phyloP scores from a whole-genome alignment of 257 asterid genomes.

The Penstemon barbatus region DNA sequence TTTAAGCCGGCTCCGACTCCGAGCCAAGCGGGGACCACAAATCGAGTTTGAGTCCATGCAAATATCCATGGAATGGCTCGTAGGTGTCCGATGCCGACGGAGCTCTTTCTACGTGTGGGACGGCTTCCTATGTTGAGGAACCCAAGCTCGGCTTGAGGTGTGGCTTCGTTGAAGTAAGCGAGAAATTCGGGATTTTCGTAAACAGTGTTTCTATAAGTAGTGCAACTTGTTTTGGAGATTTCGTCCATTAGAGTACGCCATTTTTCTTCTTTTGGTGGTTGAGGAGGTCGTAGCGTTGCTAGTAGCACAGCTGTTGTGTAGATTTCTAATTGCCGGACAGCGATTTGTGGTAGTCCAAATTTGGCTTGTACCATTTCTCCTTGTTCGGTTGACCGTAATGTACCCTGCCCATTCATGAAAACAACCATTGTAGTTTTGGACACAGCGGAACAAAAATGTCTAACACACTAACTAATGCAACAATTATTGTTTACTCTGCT shows the following conservation, averaged over 20 bases:
- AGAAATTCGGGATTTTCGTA: slow-evolving; percentile 86
- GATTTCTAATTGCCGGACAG: slow-evolving; percentile 90
- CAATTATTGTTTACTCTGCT: no score
- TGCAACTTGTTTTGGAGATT: slow-evolving; percentile 74
- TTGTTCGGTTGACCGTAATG: slow-evolving; percentile 90
- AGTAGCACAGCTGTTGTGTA: slow-evolving; percentile 95
- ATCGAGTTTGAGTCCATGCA: slow-evolving; percentile 97
- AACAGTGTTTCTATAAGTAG: slow-evolving; percentile 67
- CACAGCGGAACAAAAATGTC: no score
- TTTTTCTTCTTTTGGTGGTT: slow-evolving; percentile 73
- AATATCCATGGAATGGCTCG: slow-evolving; percentile 95
- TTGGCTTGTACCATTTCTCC: slow-evolving; percentile 99
- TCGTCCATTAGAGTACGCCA: slow-evolving; percentile 95
- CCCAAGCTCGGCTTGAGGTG: slow-evolving; percentile 95
- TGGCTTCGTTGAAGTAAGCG: slow-evolving; percentile 90
- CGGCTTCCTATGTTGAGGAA: slow-evolving; percentile 96
- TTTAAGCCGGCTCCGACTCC: slow-evolving; percentile 92
- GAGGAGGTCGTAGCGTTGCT: slow-evolving; percentile 83
- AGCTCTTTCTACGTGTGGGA: slow-evolving; percentile 77
- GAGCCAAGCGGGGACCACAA: slow-evolving; percentile 96
- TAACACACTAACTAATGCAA: no score
- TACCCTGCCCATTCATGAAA: slow-evolving; percentile 57
- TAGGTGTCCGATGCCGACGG: slow-evolving; percentile 75
- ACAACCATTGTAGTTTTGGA: neutral
- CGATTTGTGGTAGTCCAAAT: slow-evolving; percentile 88